Base-by-base conservation (phyloP, 1,139 yeast genomes). In the Scheffersomyces stambukii region DNA sequence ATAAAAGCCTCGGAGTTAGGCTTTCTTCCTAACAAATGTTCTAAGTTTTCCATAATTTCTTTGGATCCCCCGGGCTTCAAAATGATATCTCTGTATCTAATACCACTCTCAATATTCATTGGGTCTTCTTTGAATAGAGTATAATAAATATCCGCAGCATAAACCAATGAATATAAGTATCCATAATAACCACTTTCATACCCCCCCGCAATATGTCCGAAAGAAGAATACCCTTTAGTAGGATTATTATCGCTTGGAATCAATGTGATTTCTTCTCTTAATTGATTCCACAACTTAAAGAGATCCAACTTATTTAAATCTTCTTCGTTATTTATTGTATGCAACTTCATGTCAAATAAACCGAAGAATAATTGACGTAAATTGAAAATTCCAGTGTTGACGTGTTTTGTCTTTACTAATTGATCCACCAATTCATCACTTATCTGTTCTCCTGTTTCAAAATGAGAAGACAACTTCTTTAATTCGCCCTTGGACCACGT, bases 141-240 rank as follows among this genome's bases (percentile, higher is more conserved):
- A 53, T 81, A 77, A 60, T 73, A 85, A 54, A 85, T 82, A 54
- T 85, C 95, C 5, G 84, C 75, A 2, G 95, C 93, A 62, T 79
- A 85, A 14, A 83, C 95, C 43, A 78, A 79, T 3, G 93, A 81
- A 78, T 86, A 85, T 58, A 84, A 59, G 54, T 85, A 85, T 3
- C 95, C 94, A 47, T 84, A 85, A 58, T 85, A 85, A 3, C 94
- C 93, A 13, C 91, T 77, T 40, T 81, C 88, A 50, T 85, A 85
- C 5, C 94, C 93, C 26, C 85, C 88, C 57, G 81, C 80, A 57
- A 85, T 68, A 49, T 85, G 95, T 4, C 86, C 89, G 52, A 85
- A 84, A 1, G 89, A 76, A 19, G 81, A 76, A 53, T 74, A 83
- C 2, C 93, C 94, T 35, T 68, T 75, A 6, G 81, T 73, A 16